A percentile compares a stretch with the other conserved stretches of the same genome.
Conservation (phyloP, 257 asterid genomes). For the Solanum bulbocastanum region DNA sequence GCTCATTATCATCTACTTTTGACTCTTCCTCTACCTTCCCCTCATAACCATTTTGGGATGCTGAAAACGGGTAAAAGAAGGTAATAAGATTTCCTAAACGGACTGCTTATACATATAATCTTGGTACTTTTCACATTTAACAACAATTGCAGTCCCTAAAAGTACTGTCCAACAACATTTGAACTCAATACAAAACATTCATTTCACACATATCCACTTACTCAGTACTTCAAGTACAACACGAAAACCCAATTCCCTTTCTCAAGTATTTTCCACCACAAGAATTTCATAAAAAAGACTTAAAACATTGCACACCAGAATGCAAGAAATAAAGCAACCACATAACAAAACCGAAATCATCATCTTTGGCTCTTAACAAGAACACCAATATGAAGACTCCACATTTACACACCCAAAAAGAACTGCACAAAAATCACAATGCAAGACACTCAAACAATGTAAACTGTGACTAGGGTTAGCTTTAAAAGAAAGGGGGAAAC, state of each 20-base stretch:
- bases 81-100: background rate
- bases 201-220: background rate
- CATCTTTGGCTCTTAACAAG: background rate
- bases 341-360: background rate
- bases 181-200: background rate
- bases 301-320: background rate
- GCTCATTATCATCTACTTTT: slow-evolving; percentile 11
- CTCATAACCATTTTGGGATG: slow-evolving; percentile 20
- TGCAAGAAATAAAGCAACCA: background rate
- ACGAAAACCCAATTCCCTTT: background rate
- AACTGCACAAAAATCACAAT: background rate
- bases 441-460: background rate
- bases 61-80: background rate
- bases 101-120: background rate
- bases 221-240: background rate
- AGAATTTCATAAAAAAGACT: background rate
- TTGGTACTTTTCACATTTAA: background rate
- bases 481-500: background rate
- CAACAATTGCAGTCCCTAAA: background rate
- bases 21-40: slow-evolving; percentile 8
- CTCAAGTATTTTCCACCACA: background rate
- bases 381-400: background rate
- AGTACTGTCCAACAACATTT: background rate
- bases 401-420: background rate
- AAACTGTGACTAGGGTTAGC: background rate